Evolutionary conservation across 345 rosid species (phyloP).

Genomic region (Populus tremula): DNA sequence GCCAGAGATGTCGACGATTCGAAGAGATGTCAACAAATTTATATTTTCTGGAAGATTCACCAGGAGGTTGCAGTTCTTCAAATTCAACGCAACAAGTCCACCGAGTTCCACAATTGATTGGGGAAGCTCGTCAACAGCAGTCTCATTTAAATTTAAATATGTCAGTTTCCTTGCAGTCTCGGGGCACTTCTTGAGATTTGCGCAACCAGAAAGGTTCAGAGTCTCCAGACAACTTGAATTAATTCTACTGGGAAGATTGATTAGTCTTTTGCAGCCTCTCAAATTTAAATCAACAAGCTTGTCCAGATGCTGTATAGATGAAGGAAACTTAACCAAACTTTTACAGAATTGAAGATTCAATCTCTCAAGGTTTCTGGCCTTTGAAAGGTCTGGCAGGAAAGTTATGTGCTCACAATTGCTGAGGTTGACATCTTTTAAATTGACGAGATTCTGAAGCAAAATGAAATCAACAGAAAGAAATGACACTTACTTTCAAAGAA

Average conservation of each 20-base stretch:
- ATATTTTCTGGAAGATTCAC: not conserved
- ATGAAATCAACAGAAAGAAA: too few relatives aligned
- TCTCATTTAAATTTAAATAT: constrained; percentile 7
- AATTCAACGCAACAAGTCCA: not conserved
- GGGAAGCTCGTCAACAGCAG: constrained; percentile 1
- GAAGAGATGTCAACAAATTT: not conserved
- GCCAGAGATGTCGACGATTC: not conserved
- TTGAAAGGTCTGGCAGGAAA: not conserved
- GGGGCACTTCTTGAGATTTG: not conserved
- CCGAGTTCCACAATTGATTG: not conserved
- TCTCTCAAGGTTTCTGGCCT: not conserved
- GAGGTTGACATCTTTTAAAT: not conserved
- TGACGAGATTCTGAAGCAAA: constrained; percentile 3
- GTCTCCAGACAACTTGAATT: not conserved
- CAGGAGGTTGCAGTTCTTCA: not conserved
- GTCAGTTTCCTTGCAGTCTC: not conserved
- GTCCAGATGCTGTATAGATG: not conserved
- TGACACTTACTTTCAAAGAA: too few relatives aligned
- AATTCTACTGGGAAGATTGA: not conserved
- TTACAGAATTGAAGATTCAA: not conserved
- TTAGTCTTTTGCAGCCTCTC: not conserved
- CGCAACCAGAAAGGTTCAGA: constrained; percentile 11
- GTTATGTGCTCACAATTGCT: not conserved
- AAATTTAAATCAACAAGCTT: not conserved
- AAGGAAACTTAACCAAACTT: not conserved